Conservation (phyloP, 192 early-diverging fungal species). For the Backusella tarrabulga region DNA sequence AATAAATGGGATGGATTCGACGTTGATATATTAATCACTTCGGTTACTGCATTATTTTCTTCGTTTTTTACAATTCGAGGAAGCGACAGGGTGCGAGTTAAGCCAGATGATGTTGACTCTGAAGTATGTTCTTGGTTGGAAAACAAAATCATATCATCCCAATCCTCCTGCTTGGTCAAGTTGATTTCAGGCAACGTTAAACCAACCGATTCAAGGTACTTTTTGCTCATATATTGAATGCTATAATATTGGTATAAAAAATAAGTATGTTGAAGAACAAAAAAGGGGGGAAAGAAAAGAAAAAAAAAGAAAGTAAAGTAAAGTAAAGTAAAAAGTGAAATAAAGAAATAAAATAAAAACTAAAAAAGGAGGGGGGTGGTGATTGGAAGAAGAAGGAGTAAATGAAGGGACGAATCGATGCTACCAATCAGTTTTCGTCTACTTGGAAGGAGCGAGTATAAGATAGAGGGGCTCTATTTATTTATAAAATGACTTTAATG, state of each 20-base stretch:
- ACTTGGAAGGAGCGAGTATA: not conserved
- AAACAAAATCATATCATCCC: conserved; percentile 5
- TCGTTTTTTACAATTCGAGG: conserved; percentile 7
- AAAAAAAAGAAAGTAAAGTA: too few relatives aligned
- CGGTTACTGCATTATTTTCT: not conserved
- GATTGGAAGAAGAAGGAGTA: not conserved
- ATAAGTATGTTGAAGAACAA: not conserved
- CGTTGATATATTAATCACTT: conserved; percentile 29
- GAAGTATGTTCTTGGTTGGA: not conserved
- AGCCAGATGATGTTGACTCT: not conserved
- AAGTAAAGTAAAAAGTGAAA: not conserved
- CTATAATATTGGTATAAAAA: not conserved
- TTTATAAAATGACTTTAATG: not conserved
- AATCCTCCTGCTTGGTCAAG: not conserved
- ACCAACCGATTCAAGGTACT: not conserved
- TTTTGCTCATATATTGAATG: not conserved
- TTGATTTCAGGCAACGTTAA: conserved; percentile 9
- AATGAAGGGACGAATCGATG: not conserved
- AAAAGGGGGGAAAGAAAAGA: not conserved
- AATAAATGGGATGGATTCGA: conserved; percentile 32
- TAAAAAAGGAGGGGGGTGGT: not conserved
- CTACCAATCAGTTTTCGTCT: not conserved
- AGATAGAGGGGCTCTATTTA: not conserved
- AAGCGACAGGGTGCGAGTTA: conserved; percentile 3
- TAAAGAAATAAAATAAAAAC: not conserved